Evolutionary conservation across 2,329 filamentous ascomycete species (phyloP), one percentile per base, ranked within the genome.

Genomic region (Trichophyton simii): DNA sequence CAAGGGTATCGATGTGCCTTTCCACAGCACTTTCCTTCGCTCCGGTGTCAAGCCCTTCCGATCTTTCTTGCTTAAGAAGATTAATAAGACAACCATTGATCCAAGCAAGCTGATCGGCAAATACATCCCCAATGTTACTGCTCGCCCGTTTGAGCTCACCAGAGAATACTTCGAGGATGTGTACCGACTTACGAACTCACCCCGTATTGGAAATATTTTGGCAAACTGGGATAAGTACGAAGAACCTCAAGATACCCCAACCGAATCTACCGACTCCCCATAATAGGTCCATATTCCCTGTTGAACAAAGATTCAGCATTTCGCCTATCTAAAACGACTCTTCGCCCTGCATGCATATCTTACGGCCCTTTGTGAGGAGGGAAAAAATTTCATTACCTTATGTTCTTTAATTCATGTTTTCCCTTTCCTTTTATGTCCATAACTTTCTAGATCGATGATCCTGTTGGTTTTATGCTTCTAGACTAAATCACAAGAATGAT

Each of bases 131-230:
- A 99, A 99, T 77, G 95, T 99, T 67, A 99, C 94, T 61, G 94
- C 94, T 62, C 87, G 87, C 77, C 94, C 94, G 15, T 99, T 99
- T 73, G 90, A 91, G 74, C 81, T 99, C 67, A 95, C 91, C 61
- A 95, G 91, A 82, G 94, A 97, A 79, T 99, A 99, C 79, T 99
- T 99, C 77, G 92, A 99, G 82, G 94, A 97, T 72, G 95, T 99
- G 58, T 97, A 97, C 79, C 85, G 85, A 69, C 78, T 99, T 73
- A 99, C 94, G 60, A 96, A 95, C 78, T 83, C 80, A 20, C 84
- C 84, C 52, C 79, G 77, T 46, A 77, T 80, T 65, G 78, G 76
- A 36, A 73, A 77, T 63, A 76, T 80, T 63, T 75, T 96, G 73
- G 89, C 90, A 67, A 96, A 96, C 79, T 90, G 87, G 87, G 87